A percentile compares a stretch with the other conserved stretches of the same genome.
Conservation (phyloP, 2,329 filamentous ascomycete species). For the Metarhizium robertsii region DNA sequence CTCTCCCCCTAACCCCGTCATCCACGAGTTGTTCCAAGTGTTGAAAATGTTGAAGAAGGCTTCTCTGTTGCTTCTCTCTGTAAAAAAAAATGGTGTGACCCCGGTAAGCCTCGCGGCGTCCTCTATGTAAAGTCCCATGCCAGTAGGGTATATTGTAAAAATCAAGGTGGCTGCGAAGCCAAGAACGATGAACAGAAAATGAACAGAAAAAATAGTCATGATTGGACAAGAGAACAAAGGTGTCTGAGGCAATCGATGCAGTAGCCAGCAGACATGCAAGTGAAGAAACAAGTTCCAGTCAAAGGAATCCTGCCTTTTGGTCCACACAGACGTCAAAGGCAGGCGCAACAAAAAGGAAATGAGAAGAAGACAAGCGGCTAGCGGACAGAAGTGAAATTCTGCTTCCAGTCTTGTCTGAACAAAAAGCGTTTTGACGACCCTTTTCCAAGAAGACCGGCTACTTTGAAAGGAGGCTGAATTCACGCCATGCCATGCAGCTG, state of each 20-base stretch:
- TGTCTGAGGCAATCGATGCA: not conserved
- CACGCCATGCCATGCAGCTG: not conserved
- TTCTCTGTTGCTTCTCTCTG: slow-evolving; percentile 1
- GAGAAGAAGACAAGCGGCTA: not conserved
- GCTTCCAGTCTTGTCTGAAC: too few relatives aligned
- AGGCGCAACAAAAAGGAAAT: not conserved
- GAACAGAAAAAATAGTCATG: slow-evolving; percentile 10
- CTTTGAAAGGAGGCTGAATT: slow-evolving; percentile 13
- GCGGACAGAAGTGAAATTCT: too few relatives aligned
- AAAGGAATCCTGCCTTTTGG: not conserved
- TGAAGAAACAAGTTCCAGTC: not conserved
- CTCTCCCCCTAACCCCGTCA: not conserved
- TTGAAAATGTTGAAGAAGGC: not conserved
- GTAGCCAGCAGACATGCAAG: not conserved
- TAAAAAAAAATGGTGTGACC: not conserved
- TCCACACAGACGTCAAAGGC: not conserved
- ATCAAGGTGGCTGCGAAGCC: slow-evolving; percentile 6
- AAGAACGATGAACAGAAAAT: slow-evolving; percentile 2
- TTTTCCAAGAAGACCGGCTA: slow-evolving; percentile 19
- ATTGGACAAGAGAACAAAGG: slow-evolving; percentile 4
- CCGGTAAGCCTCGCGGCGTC: slow-evolving; percentile 30
- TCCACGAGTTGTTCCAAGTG: slow-evolving; percentile 2
- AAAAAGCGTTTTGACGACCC: too few relatives aligned
- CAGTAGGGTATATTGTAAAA: slow-evolving; percentile 21
- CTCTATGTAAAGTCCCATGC: slow-evolving; percentile 26